These are phyloP conservation scores for Cenococcum geophilum DNA, from an alignment of 495 filamentous ascomycete species.

Conservation along the genomic window DNA sequence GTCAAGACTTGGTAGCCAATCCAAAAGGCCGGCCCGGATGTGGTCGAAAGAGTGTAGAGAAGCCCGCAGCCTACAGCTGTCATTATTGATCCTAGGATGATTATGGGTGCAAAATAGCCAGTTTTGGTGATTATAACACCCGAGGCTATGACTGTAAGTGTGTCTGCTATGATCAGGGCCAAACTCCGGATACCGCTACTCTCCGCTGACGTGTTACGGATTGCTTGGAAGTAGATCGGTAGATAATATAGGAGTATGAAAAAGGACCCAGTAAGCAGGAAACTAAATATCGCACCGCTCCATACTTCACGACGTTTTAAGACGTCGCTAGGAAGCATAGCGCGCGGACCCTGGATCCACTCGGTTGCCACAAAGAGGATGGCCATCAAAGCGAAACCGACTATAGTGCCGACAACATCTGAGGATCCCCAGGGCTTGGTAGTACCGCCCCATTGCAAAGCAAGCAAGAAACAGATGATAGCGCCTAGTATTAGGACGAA, in stretches of 20 bases:
- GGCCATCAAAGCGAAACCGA: slow-evolving; percentile 25
- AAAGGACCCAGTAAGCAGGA: not conserved
- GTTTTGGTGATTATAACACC: not conserved
- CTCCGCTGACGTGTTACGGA: not conserved
- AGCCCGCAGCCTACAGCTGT: not conserved
- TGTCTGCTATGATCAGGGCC: not conserved
- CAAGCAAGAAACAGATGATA: slow-evolving; percentile 35
- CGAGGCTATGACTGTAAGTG: not conserved
- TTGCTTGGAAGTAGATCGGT: not conserved
- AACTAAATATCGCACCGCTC: not conserved
- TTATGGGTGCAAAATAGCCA: not conserved
- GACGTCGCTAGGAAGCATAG: not conserved
- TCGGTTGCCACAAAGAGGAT: not conserved
- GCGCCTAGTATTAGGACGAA: not conserved
- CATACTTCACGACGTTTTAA: not conserved
- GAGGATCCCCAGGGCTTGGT: slow-evolving; percentile 35
- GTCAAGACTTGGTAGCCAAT: not conserved
- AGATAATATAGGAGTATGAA: not conserved
- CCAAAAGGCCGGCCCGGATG: not conserved
- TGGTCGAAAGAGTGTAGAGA: not conserved
- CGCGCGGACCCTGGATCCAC: not conserved
- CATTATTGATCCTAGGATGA: not conserved
- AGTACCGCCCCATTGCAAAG: slow-evolving; percentile 42
- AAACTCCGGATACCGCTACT: not conserved
- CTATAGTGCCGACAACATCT: slow-evolving; percentile 35